Conservation (phyloP, 176 grass and related monocot genomes). For the Saccharum spontaneum region DNA sequence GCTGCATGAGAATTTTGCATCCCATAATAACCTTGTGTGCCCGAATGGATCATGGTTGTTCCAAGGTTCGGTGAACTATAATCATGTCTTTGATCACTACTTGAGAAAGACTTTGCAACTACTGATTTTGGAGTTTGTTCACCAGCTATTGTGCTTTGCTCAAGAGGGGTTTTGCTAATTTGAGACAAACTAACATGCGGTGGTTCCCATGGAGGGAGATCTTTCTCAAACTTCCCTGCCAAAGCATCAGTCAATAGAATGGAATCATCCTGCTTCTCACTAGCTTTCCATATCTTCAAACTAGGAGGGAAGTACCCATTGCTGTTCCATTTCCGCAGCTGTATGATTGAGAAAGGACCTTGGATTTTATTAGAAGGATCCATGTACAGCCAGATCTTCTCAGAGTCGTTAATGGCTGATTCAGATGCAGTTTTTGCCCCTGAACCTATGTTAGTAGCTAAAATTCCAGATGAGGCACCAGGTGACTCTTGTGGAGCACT, state of each 20-base stretch:
- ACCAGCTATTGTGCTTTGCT: constrained; percentile 32
- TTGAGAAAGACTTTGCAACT: constrained; percentile 38
- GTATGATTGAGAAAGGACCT: constrained; percentile 92
- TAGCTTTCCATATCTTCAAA: constrained; percentile 83
- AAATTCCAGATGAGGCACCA: constrained; percentile 36
- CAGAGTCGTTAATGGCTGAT: constrained; percentile 56
- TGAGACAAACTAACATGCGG: constrained; percentile 43
- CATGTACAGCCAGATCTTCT: constrained; percentile 92
- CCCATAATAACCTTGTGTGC: constrained; percentile 46
- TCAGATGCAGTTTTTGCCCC: constrained; percentile 32
- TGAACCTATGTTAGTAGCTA: constrained; percentile 22
- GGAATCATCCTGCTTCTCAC: constrained; percentile 87
- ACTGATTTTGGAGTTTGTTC: constrained; percentile 40
- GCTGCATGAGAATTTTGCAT: constrained; percentile 44
- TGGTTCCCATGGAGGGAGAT: constrained; percentile 64
- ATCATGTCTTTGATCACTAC: constrained; percentile 35
- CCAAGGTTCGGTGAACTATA: constrained; percentile 38
- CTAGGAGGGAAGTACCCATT: constrained; percentile 85
- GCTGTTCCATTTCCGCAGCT: constrained; percentile 89
- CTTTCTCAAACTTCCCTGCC: constrained; percentile 78
- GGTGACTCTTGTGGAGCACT: constrained; percentile 38
- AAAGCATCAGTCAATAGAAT: constrained; percentile 87
- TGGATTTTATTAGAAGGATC: constrained; percentile 91
- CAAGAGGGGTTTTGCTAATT: constrained; percentile 24
- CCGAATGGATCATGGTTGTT: constrained; percentile 38